Evolutionary conservation across 176 grass and related monocot genomes (phyloP).

Genomic region (Aegilops sharonensis): DNA sequence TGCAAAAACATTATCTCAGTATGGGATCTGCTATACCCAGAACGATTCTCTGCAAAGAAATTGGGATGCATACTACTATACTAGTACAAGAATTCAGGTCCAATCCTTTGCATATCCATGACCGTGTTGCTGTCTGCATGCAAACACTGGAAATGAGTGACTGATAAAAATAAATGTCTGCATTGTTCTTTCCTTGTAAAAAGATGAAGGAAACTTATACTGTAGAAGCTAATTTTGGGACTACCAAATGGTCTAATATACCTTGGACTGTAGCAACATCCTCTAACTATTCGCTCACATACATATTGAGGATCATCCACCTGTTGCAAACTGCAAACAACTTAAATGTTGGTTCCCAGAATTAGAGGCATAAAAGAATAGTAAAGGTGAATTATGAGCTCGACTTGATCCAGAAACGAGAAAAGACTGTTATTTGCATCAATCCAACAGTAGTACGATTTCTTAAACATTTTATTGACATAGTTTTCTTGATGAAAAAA

Average conservation of each 20-base stretch:
- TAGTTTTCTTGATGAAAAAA: neutral
- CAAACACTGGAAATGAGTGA: neutral
- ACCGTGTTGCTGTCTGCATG: neutral
- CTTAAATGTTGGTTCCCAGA: neutral
- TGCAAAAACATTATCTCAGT: neutral
- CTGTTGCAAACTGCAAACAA: neutral
- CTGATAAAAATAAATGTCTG: neutral
- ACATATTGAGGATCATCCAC: neutral
- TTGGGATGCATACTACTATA: neutral
- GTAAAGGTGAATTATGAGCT: neutral
- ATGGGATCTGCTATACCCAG: too few species aligned
- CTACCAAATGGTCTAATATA: neutral
- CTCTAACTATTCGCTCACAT: neutral
- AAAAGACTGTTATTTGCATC: neutral
- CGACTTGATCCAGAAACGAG: neutral
- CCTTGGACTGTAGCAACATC: neutral
- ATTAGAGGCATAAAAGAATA: neutral
- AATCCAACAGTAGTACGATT: neutral
- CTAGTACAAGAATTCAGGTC: neutral
- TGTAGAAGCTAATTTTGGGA: neutral
- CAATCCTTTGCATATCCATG: neutral
- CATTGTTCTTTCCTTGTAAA: neutral
- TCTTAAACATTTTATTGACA: neutral
- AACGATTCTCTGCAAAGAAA: neutral
- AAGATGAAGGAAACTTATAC: neutral